These are phyloP conservation scores for Wickerhamiella sorbophila DNA, from an alignment of 805 yeast genomes.

Conservation along the genomic window DNA sequence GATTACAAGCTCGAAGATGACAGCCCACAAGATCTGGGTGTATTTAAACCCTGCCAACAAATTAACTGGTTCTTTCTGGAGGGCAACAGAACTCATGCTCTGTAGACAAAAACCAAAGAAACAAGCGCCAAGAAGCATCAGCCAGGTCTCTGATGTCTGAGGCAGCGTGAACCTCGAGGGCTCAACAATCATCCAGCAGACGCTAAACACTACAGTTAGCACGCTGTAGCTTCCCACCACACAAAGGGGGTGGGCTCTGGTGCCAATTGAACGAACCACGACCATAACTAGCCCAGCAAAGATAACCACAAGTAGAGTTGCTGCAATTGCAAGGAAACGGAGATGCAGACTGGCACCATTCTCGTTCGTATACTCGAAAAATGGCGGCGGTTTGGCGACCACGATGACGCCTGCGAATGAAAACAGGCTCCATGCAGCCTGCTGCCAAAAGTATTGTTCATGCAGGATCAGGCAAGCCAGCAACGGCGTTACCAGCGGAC, in stretches of 20 bases:
- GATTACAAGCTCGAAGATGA: conserved; percentile 55
- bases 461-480: conserved; percentile 53
- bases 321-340: conserved; percentile 45
- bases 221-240: conserved; percentile 68
- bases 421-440: conserved; percentile 51
- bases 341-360: conserved; percentile 16
- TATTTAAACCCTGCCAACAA: conserved; percentile 63
- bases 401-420: conserved; percentile 66
- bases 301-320: conserved; percentile 48
- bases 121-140: conserved; percentile 46
- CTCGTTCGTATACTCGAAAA: conserved; percentile 33
- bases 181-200: conserved; percentile 24
- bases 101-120: conserved; percentile 74
- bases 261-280: conserved; percentile 58
- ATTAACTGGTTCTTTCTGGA: conserved; percentile 69
- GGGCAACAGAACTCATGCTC: conserved; percentile 62
- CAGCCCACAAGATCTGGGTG: conserved; percentile 63
- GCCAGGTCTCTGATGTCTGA: conserved; percentile 31
- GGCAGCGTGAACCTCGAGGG: conserved; percentile 4
- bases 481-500: conserved; percentile 64
- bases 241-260: conserved; percentile 62
- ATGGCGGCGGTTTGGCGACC: conserved; percentile 66
- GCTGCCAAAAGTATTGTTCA: conserved; percentile 52
- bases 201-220: conserved; percentile 41
- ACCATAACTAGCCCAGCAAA: conserved; percentile 13